Evolutionary conservation across 306 rosid genomes (phyloP).

Genomic region (Erythrophleum fordii): DNA sequence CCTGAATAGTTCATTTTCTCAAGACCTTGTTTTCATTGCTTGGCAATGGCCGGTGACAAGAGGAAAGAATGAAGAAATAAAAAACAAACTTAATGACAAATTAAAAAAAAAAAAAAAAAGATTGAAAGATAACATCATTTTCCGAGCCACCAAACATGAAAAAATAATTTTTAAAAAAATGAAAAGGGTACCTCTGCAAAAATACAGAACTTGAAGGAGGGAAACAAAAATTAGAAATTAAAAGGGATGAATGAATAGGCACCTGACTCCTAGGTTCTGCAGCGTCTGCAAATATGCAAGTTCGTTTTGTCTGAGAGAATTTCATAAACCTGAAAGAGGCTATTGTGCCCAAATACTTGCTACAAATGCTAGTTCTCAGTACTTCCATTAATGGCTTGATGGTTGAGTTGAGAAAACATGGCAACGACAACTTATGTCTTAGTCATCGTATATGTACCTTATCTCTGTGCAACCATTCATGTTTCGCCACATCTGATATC

Average conservation of each 20-base stretch:
- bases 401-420: conserved; percentile 3
- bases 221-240: not conserved
- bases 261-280: conserved; percentile 22
- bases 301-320: not conserved
- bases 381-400: conserved; percentile 27
- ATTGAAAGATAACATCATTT: no score
- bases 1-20: not conserved
- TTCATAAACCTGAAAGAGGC: not conserved
- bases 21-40: not conserved
- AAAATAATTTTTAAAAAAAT: not conserved
- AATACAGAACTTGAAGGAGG: not conserved
- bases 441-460: conserved; percentile 13
- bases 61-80: not conserved
- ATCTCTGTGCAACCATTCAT: conserved; percentile 47
- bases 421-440: not conserved
- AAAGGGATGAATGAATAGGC: not conserved
- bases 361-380: not conserved
- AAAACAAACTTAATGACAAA: no score
- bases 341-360: not conserved
- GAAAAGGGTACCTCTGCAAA: not conserved
- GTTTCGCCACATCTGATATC: conserved; percentile 25
- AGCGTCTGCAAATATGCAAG: not conserved
- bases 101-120: not conserved
- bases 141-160: not conserved
- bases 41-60: not conserved